These are phyloP conservation scores for Dactylellina haptotyla DNA, from an alignment of 2,329 filamentous ascomycete genomes.

Conservation along the genomic window DNA sequence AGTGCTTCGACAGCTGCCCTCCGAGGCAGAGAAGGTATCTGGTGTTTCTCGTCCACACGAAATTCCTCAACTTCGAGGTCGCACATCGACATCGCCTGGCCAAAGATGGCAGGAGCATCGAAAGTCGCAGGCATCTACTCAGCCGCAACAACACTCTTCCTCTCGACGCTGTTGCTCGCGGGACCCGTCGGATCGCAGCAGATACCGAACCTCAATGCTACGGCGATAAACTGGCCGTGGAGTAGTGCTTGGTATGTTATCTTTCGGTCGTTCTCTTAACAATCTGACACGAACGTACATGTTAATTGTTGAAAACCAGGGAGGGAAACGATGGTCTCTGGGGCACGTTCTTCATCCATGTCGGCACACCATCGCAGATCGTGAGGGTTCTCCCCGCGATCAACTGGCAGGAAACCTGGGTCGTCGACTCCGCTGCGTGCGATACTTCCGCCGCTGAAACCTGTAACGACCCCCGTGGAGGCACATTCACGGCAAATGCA, in stretches of 20 bases:
- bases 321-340: conserved; percentile 49
- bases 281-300: not conserved
- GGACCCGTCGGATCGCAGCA: conserved; percentile 5
- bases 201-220: conserved; percentile 51
- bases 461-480: conserved; percentile 32
- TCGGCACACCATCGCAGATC: conserved; percentile 47
- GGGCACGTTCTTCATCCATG: conserved; percentile 45
- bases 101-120: conserved; percentile 42
- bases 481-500: conserved; percentile 14
- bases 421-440: conserved; percentile 23
- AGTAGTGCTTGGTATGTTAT: conserved; percentile 37
- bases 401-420: conserved; percentile 52
- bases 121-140: conserved; percentile 31
- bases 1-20: not conserved
- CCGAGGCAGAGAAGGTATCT: not conserved
- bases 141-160: conserved; percentile 39
- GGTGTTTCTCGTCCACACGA: not conserved
- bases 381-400: conserved; percentile 48
- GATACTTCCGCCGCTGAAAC: not conserved
- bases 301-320: conserved; percentile 4
- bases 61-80: no score
- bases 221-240: conserved; percentile 28
- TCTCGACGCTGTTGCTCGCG: conserved; percentile 22
- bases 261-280: not conserved
- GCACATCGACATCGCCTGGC: conserved; percentile 2